phyloP scores from a whole-genome alignment of 208 protist genomes.

The Trichomonas gallinae region DNA sequence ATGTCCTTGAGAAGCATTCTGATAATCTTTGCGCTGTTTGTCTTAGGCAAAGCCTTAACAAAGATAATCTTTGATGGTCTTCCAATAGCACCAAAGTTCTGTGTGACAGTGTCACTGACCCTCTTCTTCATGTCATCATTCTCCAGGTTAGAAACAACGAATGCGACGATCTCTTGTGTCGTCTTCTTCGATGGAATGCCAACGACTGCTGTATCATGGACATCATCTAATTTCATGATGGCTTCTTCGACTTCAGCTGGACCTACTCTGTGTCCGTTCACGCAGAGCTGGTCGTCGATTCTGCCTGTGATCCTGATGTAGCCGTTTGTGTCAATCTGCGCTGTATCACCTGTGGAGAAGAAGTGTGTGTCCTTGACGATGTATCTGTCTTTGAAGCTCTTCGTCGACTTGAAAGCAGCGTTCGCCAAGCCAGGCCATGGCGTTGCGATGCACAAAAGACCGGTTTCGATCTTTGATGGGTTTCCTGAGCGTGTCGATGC shows the following conservation, averaged over 20 bases:
- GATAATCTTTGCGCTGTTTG: neutral
- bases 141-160: neutral
- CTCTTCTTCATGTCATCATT: neutral
- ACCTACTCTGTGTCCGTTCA: slow-evolving; percentile 37
- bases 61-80: neutral
- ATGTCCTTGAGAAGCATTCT: neutral
- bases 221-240: slow-evolving; percentile 46
- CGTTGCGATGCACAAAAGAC: slow-evolving; percentile 56
- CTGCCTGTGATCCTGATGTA: slow-evolving; percentile 91
- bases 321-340: slow-evolving; percentile 73
- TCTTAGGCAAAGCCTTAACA: slow-evolving; percentile 19
- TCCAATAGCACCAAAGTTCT: neutral
- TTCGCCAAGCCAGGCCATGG: slow-evolving; percentile 73
- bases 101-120: neutral
- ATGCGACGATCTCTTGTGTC: neutral
- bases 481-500: neutral
- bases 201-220: slow-evolving; percentile 76
- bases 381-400: slow-evolving; percentile 70
- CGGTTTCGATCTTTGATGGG: slow-evolving; percentile 37
- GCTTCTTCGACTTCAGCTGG: slow-evolving; percentile 42
- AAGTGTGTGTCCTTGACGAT: slow-evolving; percentile 59
- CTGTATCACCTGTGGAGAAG: slow-evolving; percentile 86
- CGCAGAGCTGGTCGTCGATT: slow-evolving; percentile 58
- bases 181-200: slow-evolving; percentile 34
- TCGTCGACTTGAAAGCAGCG: slow-evolving; percentile 66